These are phyloP conservation scores for Lactarius psammicola DNA, from an alignment of 768 basidiomycete species.

Conservation along the genomic window DNA sequence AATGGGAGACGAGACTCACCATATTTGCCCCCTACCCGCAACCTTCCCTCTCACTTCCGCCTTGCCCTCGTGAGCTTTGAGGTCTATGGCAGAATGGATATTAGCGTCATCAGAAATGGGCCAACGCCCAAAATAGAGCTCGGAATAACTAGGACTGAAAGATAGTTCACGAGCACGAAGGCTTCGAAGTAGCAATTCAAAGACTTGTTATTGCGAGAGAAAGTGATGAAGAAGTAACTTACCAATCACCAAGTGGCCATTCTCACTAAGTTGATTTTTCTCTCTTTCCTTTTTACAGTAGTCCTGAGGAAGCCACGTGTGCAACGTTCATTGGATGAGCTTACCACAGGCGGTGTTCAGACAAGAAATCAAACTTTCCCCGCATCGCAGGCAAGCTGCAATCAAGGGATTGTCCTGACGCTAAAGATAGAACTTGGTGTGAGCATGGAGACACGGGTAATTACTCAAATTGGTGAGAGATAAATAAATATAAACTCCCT, in stretches of 20 bases:
- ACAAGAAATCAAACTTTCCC: background rate
- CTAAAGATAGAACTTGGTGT: too few relatives aligned
- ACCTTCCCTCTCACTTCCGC: background rate
- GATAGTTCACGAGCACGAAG: slow-evolving; percentile 59
- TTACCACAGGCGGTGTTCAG: background rate
- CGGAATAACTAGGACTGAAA: slow-evolving; percentile 56
- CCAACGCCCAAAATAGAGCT: slow-evolving; percentile 18
- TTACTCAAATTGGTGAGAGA: too few relatives aligned
- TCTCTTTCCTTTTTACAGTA: too few relatives aligned
- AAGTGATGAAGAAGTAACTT: too few relatives aligned
- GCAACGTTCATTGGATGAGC: background rate
- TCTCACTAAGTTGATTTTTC: slow-evolving; percentile 37
- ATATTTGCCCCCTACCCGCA: background rate
- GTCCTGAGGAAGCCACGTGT: background rate
- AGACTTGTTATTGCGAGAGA: background rate
- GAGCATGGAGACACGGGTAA: background rate
- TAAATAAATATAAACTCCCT: too few relatives aligned
- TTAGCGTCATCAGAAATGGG: background rate
- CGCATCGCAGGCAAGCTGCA: too few relatives aligned
- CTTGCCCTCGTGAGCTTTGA: background rate
- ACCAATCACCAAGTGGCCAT: slow-evolving; percentile 67
- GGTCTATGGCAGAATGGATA: background rate
- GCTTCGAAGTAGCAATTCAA: slow-evolving; percentile 51
- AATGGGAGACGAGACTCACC: slow-evolving; percentile 40
- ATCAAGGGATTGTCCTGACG: too few relatives aligned